These are phyloP conservation scores for Escovopsis weberi DNA, from an alignment of 2,329 filamentous ascomycete species.

Conservation along the genomic window DNA sequence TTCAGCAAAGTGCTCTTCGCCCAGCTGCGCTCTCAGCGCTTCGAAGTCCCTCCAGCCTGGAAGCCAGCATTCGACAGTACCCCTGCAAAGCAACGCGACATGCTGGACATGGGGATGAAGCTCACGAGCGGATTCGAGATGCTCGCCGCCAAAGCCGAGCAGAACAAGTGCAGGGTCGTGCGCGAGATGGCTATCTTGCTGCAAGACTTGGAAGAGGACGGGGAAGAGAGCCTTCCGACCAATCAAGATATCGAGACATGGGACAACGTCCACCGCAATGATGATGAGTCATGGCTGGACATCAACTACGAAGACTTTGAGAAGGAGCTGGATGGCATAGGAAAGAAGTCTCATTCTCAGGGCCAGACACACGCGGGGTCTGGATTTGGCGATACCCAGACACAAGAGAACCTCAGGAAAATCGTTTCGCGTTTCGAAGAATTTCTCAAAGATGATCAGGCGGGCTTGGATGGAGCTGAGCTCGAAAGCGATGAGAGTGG, in stretches of 20 bases:
- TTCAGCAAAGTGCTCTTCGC: slow-evolving; percentile 88
- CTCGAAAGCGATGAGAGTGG: slow-evolving; percentile 55
- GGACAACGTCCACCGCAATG: slow-evolving; percentile 47
- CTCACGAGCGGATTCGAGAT: slow-evolving; percentile 84
- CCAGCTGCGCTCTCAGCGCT: slow-evolving; percentile 76
- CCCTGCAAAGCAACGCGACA: slow-evolving; percentile 10
- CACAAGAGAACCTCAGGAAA: slow-evolving; percentile 66
- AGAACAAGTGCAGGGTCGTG: slow-evolving; percentile 52
- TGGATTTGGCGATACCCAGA: slow-evolving; percentile 51
- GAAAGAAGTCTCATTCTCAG: slow-evolving; percentile 25
- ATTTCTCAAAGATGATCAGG: slow-evolving; percentile 75
- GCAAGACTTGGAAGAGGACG: slow-evolving; percentile 59
- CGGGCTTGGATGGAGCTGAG: slow-evolving; percentile 66
- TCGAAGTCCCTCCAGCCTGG: slow-evolving; percentile 47
- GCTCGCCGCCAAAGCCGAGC: slow-evolving; percentile 52
- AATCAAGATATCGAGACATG: slow-evolving; percentile 61
- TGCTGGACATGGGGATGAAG: slow-evolving; percentile 73
- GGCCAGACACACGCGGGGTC: slow-evolving; percentile 18
- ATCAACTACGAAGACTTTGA: slow-evolving; percentile 87
- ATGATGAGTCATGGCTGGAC: slow-evolving; percentile 83
- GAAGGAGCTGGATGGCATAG: slow-evolving; percentile 50
- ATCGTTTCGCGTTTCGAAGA: slow-evolving; percentile 90
- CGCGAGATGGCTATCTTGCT: slow-evolving; percentile 65
- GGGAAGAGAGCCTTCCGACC: slow-evolving; percentile 49
- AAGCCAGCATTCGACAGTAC: slow-evolving; percentile 4